phyloP scores from a whole-genome alignment of 106 monocot species.

The Posidonia australis region DNA sequence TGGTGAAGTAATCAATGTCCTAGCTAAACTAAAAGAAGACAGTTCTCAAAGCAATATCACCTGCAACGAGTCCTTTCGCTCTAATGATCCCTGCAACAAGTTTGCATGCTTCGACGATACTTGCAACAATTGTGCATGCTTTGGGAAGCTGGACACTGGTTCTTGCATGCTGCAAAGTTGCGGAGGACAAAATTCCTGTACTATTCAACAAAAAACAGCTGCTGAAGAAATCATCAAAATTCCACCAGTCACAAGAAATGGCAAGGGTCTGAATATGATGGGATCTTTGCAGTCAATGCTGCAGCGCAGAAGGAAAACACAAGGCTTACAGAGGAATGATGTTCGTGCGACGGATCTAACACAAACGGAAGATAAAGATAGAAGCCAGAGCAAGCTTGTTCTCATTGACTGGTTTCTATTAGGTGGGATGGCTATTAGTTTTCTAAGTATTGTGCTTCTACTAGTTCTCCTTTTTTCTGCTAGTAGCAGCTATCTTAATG shows the following conservation, averaged over 20 bases:
- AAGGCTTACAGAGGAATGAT: conserved; percentile 10
- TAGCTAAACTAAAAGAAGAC: not conserved
- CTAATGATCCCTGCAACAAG: conserved; percentile 6
- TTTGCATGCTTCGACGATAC: conserved; percentile 22
- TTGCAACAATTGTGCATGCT: conserved; percentile 34
- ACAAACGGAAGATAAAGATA: not conserved
- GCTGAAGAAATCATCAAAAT: not conserved
- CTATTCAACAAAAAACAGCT: too few relatives aligned
- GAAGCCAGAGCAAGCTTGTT: conserved; percentile 9
- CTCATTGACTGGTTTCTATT: conserved; percentile 40
- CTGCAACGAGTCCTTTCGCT: not conserved
- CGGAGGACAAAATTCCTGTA: not conserved
- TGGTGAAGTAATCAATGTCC: conserved; percentile 59
- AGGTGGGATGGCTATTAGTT: conserved; percentile 34
- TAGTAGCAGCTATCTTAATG: not conserved
- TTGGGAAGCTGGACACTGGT: conserved; percentile 16
- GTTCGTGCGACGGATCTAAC: not conserved
- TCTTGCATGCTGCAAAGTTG: conserved; percentile 7
- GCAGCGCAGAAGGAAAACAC: conserved; percentile 22
- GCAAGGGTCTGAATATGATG: not conserved
- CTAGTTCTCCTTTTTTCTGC: conserved; percentile 11
- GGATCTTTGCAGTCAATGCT: conserved; percentile 29
- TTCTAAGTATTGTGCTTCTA: conserved; percentile 24
- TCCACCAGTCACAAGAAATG: not conserved
- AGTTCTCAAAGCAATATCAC: not conserved